phyloP scores from a whole-genome alignment of 1,284 basidiomycete species.

The Ustilago sp. region DNA sequence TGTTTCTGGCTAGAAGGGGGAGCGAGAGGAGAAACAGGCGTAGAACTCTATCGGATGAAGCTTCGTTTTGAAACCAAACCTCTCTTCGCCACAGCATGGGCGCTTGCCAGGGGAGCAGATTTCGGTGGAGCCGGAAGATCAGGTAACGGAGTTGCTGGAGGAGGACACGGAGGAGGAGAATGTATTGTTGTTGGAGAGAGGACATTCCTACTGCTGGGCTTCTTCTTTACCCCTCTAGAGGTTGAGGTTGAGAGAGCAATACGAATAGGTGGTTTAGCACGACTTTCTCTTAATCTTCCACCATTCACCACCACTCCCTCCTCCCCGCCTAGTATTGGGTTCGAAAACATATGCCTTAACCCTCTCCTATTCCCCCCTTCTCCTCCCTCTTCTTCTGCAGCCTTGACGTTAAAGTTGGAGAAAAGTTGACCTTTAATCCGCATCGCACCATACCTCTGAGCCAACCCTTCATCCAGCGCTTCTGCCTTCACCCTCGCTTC shows the following conservation, averaged over 20 bases:
- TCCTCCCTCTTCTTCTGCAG: not conserved
- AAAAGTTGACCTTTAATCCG: constrained; percentile 9
- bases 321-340: not conserved
- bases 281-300: constrained; percentile 23
- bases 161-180: constrained; percentile 36
- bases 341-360: constrained; percentile 27
- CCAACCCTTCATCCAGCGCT: not conserved
- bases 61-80: constrained; percentile 9
- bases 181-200: constrained; percentile 12
- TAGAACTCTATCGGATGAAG: constrained; percentile 14
- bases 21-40: constrained; percentile 19
- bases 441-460: constrained; percentile 24
- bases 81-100: not conserved
- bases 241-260: constrained; percentile 11
- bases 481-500: constrained; percentile 4
- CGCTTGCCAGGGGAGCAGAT: not conserved
- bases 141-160: constrained; percentile 25
- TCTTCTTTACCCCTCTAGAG: not conserved
- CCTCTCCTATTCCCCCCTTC: not conserved
- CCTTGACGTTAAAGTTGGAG: not conserved
- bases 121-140: constrained; percentile 19
- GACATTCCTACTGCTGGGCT: constrained; percentile 1
- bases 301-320: too few species aligned
- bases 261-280: constrained; percentile 34
- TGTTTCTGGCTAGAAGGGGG: not conserved